These are phyloP conservation scores for Chrysanthemum makinoi DNA, from an alignment of 129 eudicot species.

Conservation along the genomic window DNA sequence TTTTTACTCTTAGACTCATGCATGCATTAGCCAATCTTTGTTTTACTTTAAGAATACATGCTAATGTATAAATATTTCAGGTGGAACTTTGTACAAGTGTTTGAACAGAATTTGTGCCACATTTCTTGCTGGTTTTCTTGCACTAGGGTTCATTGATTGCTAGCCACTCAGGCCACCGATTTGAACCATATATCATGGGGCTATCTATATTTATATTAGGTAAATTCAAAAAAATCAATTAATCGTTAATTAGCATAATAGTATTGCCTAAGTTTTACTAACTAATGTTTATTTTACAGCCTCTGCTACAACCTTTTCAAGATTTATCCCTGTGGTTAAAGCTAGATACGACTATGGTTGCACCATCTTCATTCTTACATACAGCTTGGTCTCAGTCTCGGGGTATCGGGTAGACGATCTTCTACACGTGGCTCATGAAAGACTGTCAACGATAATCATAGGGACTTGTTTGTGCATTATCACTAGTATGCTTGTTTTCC, in stretches of 20 bases:
- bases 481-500: slow-evolving; percentile 50
- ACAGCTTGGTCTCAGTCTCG: slow-evolving; percentile 70
- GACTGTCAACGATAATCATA: slow-evolving; percentile 57
- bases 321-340: slow-evolving; percentile 72
- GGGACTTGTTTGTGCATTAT: slow-evolving; percentile 67
- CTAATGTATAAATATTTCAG: slow-evolving; percentile 30
- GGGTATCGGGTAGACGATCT: slow-evolving; percentile 72
- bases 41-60: neutral
- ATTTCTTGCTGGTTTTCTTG: slow-evolving; percentile 62
- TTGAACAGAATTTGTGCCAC: slow-evolving; percentile 58
- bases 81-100: slow-evolving; percentile 61
- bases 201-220: slow-evolving; percentile 66
- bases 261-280: neutral
- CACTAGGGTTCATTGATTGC: slow-evolving; percentile 70
- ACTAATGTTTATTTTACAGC: slow-evolving; percentile 32
- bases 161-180: slow-evolving; percentile 41
- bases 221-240: slow-evolving; percentile 7
- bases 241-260: neutral
- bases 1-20: neutral
- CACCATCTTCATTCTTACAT: slow-evolving; percentile 72
- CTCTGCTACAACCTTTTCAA: slow-evolving; percentile 59
- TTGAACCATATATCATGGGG: slow-evolving; percentile 59
- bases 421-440: slow-evolving; percentile 48
- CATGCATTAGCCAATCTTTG: neutral
- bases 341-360: slow-evolving; percentile 75